These are phyloP conservation scores for Tilletia walkeri DNA, from an alignment of 1,284 basidiomycete genomes.

Conservation along the genomic window DNA sequence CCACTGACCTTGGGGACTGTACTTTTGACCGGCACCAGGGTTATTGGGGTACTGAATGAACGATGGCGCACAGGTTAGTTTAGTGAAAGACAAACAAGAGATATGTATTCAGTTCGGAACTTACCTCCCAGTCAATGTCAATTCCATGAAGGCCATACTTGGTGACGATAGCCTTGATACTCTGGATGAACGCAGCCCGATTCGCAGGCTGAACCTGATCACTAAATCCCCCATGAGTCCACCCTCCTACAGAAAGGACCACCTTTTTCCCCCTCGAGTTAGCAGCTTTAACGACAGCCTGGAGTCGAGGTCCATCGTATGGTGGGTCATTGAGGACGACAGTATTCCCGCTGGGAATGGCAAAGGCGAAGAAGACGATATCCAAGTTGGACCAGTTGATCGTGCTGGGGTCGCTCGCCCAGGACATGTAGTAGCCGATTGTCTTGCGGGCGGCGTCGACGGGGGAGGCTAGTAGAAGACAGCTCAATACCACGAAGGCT, in stretches of 20 bases:
- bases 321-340: background rate
- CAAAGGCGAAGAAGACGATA: slow-evolving; percentile 5
- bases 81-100: background rate
- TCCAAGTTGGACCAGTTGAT: background rate
- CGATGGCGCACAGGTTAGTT: background rate
- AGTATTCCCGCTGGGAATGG: background rate
- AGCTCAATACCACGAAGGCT: background rate
- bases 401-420: background rate
- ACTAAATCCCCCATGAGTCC: background rate
- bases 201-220: background rate
- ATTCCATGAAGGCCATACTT: background rate
- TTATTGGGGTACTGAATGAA: background rate
- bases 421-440: background rate
- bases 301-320: background rate
- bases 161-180: background rate
- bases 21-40: background rate
- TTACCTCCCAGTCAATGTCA: slow-evolving; percentile 7
- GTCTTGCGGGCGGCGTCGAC: background rate
- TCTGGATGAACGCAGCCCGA: background rate
- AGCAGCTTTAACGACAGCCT: background rate
- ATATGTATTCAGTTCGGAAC: background rate
- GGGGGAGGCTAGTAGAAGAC: background rate
- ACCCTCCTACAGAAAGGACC: background rate
- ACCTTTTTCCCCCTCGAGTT: background rate
- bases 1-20: background rate